Base-by-base conservation (phyloP, 371 early-diverging fungal genomes). In the Lichtheimia hyalospora region DNA sequence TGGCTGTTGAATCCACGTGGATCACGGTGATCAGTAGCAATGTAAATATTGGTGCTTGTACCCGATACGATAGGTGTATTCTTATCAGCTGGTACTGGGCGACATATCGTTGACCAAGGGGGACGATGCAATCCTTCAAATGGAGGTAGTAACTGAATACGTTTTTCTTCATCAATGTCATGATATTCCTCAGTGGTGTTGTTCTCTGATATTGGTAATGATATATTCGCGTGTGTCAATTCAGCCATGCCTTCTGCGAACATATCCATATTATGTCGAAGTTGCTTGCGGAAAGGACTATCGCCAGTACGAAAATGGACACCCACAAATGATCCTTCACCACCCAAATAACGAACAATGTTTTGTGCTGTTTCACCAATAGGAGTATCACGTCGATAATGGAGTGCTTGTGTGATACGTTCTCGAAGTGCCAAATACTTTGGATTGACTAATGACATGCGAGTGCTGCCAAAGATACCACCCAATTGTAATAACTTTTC, bases 301-400 rank as follows among this genome's bases (percentile, higher is more conserved):
- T 78, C 79, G 0, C 68, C 70, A 14, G 74, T 76, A 13, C 80
- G 62, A 55, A 79, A 72, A 54, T 79, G 80, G 21, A 79, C 58
- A 15, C 71, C 61, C 61, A 68, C 54, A 44, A 64, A 75, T 0
- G 62, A 23, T 2, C 68, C 65, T 20, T 50, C 61, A 2, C 72
- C 75, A 8, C 75, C 79, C 40, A 75, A 20, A 46, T 66, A 64
- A 10, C 69, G 55, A 4, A 73, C 71, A 53, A 78, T 71, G 7
- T 54, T 41, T 0, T 61, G 54, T 8, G 69, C 79, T 13, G 75
- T 69, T 16, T 64, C 63, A 10, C 73, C 73, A 8, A 75, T 49
- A 16, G 66, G 64, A 2, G 68, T 73, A 16, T 46, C 46, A 8
- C 70, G 57, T 0, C 75, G 69, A 57, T 75, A 78, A 24, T 62